Evolutionary conservation across 2,329 filamentous ascomycete species (phyloP), one percentile per base, ranked within the genome.

Genomic region (Diaporthe longicolla): DNA sequence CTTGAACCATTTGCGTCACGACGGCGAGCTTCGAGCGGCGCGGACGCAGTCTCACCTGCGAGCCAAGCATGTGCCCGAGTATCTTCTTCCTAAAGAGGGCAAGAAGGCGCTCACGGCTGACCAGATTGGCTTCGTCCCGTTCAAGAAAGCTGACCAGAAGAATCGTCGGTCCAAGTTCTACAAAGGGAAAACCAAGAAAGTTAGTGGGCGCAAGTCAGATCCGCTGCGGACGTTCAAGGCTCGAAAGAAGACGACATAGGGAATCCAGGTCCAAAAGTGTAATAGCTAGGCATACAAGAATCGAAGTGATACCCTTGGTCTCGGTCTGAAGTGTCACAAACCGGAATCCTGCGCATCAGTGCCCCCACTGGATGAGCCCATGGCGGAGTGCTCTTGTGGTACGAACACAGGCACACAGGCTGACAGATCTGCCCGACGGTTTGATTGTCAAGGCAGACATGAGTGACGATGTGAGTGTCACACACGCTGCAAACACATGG

Each of bases 211-310:
- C 79, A 96, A 93, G 83, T 85, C 90, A 70, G 95, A 98, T 86
- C 95, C 96, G 9, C 85, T 98, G 80, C 97, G 96, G 87, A 95
- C 93, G 11, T 97, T 98, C 83, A 97, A 94, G 82, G 90, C 89
- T 32, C 85, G 88, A 78, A 82, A 86, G 71, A 90, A 87, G 82
- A 76, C 77, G 19, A 82, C 81, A 73, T 77, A 61, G 69, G 50
- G 48, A 24, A 13, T 3, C 35, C 5, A 32, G 52, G 37, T 50
- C 45, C 40, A 40, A 48, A 8, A 43, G 1, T 26, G 32, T 45
- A 26, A n/a, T 26, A 55, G 35, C 45, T 61, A 65, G 48, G 65
- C 55, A 63, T 32, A 73, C 21, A 57, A 65, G 54, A 55, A 65
- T 71, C 52, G 63, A 61, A 65, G 57, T 71, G 72, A 73, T 73